phyloP scores from a whole-genome alignment of 2,329 filamentous ascomycete genomes.

The Sporothrix dimorphospora region DNA sequence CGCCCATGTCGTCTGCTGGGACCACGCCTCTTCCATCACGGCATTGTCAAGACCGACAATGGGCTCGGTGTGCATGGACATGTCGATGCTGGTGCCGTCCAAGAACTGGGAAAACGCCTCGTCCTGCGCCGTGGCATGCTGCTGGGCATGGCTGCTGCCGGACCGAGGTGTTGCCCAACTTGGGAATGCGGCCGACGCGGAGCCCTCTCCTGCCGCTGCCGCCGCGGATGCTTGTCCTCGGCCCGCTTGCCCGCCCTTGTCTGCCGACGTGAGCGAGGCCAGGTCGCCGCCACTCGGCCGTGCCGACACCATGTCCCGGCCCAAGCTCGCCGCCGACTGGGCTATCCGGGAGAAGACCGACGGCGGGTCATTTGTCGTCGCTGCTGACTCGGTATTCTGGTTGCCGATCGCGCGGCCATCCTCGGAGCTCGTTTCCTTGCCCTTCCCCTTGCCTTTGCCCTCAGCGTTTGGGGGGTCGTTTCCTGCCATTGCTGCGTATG shows the following conservation, averaged over 20 bases:
- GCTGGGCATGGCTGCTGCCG: slow-evolving; percentile 34
- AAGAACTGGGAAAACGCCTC: slow-evolving; percentile 45
- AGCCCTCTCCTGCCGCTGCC: background rate
- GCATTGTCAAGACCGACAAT: slow-evolving; percentile 7
- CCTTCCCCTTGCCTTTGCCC: slow-evolving; percentile 19
- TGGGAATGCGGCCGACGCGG: background rate
- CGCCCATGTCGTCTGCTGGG: background rate
- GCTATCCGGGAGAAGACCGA: slow-evolving; percentile 37
- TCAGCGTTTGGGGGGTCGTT: slow-evolving; percentile 5
- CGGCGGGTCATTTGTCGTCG: background rate
- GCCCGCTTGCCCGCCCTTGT: slow-evolving; percentile 35
- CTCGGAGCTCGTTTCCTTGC: slow-evolving; percentile 25
- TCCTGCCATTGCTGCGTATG: slow-evolving; percentile 8
- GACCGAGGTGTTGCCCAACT: background rate
- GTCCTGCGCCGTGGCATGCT: slow-evolving; percentile 41
- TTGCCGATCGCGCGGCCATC: background rate
- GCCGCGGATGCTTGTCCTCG: slow-evolving; percentile 23
- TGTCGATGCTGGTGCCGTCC: slow-evolving; percentile 34
- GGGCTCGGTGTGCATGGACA: slow-evolving; percentile 24
- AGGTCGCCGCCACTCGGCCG: slow-evolving; percentile 33
- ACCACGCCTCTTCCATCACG: slow-evolving; percentile 2
- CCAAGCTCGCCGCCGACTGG: slow-evolving; percentile 37
- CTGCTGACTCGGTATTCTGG: background rate
- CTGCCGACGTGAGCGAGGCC: slow-evolving; percentile 26
- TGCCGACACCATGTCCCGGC: slow-evolving; percentile 35